A percentile compares a stretch with the other conserved stretches of the same genome.
Evolutionary conservation across 2,329 filamentous ascomycete species (phyloP).

Genomic region (Penicillium sp.): DNA sequence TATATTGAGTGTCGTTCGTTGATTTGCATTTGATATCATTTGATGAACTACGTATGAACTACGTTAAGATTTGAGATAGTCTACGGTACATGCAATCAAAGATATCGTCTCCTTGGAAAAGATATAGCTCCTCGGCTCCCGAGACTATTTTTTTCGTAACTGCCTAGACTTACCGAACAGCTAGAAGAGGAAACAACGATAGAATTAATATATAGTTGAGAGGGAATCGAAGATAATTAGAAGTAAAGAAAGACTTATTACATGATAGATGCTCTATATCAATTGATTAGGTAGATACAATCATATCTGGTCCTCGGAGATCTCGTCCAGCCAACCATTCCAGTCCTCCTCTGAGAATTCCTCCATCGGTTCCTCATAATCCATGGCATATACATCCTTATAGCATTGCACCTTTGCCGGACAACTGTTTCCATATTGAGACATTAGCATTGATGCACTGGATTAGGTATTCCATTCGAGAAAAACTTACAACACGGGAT

Average conservation of each 20-base stretch:
- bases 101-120: not conserved
- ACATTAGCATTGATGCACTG: conserved; percentile 6
- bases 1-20: conserved; percentile 2
- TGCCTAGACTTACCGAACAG: too few relatives aligned
- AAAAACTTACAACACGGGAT: conserved; percentile 40
- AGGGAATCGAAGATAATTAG: not conserved
- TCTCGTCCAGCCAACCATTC: conserved; percentile 4
- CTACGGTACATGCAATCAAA: not conserved
- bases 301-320: not conserved
- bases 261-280: not conserved
- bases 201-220: too few relatives aligned
- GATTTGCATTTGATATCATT: not conserved
- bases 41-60: not conserved
- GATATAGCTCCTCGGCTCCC: not conserved
- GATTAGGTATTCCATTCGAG: not conserved
- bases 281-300: not conserved
- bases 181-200: too few relatives aligned
- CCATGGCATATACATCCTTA: conserved; percentile 27
- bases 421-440: conserved; percentile 19
- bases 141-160: too few relatives aligned
- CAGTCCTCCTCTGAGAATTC: conserved; percentile 6
- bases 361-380: conserved; percentile 8
- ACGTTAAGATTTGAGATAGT: not conserved
- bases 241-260: not conserved
- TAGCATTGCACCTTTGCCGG: conserved; percentile 29